Evolutionary conservation across 805 yeast genomes (phyloP).

Genomic region (Candida broadrunensis): DNA sequence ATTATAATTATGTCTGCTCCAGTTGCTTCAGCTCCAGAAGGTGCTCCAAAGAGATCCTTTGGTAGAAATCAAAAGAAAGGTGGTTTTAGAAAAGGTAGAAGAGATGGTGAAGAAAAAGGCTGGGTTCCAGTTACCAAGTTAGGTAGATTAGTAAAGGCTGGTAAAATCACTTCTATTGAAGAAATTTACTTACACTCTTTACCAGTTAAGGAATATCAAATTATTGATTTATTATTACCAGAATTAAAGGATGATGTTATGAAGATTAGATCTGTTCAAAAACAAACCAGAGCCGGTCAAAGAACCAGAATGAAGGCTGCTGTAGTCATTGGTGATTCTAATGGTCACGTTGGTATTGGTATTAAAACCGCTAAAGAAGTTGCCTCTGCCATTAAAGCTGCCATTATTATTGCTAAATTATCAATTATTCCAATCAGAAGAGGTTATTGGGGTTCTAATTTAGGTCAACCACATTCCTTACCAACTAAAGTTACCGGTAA

Average conservation of each 20-base stretch:
- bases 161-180: slow-evolving; percentile 94
- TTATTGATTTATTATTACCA: slow-evolving; percentile 95
- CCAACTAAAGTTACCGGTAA: slow-evolving; percentile 98
- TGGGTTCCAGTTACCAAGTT: slow-evolving; percentile 99
- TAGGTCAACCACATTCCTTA: slow-evolving; percentile 99
- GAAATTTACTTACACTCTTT: slow-evolving; percentile 99
- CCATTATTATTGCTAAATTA: slow-evolving; percentile 98
- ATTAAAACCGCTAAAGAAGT: slow-evolving; percentile 99
- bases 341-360: slow-evolving; percentile 99
- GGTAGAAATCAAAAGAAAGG: slow-evolving; percentile 65
- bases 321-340: slow-evolving; percentile 98
- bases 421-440: slow-evolving; percentile 99
- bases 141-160: slow-evolving; percentile 99
- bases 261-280: slow-evolving; percentile 99
- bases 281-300: slow-evolving; percentile 99
- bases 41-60: slow-evolving; percentile 46
- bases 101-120: slow-evolving; percentile 93
- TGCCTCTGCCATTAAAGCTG: slow-evolving; percentile 99
- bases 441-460: slow-evolving; percentile 99
- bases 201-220: slow-evolving; percentile 99
- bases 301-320: slow-evolving; percentile 99
- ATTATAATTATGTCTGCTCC: slow-evolving; percentile 48
- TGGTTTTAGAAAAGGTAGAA: slow-evolving; percentile 56
- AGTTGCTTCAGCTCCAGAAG: slow-evolving; percentile 24
- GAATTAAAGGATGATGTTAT: slow-evolving; percentile 96